A percentile compares a stretch with the other conserved stretches of the same genome.
Evolutionary conservation across 2,329 filamentous ascomycete genomes (phyloP).

Genomic region (Scolecobasidium constrictum): DNA sequence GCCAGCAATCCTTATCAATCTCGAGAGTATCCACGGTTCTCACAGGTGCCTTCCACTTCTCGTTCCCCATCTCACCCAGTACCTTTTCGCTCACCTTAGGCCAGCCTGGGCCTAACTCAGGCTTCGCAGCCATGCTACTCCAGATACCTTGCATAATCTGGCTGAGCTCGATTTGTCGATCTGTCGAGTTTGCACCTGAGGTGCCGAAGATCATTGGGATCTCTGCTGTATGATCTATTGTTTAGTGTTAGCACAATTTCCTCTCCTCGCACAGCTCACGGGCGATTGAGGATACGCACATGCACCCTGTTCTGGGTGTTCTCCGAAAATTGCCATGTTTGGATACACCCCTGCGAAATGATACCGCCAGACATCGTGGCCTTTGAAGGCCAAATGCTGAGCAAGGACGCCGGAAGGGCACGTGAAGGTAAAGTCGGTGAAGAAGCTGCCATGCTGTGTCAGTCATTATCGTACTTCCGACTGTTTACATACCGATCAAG

Average conservation of each 20-base stretch:
- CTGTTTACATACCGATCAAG: not conserved
- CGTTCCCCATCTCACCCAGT: no score
- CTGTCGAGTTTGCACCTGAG: conserved; percentile 14
- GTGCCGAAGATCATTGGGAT: conserved; percentile 25
- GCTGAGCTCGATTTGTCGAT: conserved; percentile 22
- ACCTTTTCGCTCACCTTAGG: conserved; percentile 17
- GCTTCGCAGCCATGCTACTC: conserved; percentile 26
- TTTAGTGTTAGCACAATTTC: conserved; percentile 18
- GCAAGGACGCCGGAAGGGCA: not conserved
- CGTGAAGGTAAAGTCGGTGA: not conserved
- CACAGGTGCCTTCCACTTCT: no score
- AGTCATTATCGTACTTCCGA: not conserved
- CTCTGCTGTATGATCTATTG: conserved; percentile 23
- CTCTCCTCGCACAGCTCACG: no score
- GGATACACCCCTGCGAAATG: conserved; percentile 24
- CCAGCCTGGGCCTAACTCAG: conserved; percentile 25
- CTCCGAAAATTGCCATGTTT: conserved; percentile 21
- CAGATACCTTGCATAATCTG: conserved; percentile 22
- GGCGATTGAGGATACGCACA: no score
- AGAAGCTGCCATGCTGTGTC: not conserved
- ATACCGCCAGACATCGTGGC: conserved; percentile 3
- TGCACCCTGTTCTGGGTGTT: no score
- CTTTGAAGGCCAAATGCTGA: not conserved
- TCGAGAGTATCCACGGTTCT: no score
- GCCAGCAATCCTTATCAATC: no score